Conservation (phyloP, 2,329 filamentous ascomycete genomes). For the Pyricularia sp. region DNA sequence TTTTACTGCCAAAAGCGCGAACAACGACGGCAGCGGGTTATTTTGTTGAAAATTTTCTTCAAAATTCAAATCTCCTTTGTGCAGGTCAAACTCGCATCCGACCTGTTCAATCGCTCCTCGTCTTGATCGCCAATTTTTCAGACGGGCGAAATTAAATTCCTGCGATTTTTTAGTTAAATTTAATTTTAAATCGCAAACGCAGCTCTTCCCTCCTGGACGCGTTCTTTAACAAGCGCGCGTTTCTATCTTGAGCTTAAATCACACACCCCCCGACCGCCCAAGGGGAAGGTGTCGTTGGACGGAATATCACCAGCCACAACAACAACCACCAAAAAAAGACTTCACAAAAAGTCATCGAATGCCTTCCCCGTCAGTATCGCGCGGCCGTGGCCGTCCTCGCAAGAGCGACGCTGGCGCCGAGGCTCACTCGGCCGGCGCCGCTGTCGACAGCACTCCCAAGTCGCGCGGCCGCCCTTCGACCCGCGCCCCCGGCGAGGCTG, state of each 20-base stretch:
- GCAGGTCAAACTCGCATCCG: neutral
- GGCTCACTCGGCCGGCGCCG: neutral
- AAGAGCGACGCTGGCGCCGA: slow-evolving; percentile 4
- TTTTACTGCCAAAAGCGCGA: neutral
- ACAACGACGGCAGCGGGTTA: neutral
- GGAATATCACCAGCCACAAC: neutral
- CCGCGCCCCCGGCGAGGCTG: slow-evolving; percentile 9
- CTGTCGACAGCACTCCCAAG: neutral
- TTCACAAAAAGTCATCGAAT: neutral
- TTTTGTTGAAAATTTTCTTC: slow-evolving; percentile 1
- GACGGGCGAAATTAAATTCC: neutral
- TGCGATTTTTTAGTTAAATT: neutral
- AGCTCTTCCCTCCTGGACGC: neutral
- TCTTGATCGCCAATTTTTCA: neutral
- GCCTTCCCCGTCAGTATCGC: neutral
- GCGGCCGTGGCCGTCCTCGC: slow-evolving; percentile 4
- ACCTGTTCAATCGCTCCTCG: neutral
- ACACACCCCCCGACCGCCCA: neutral
- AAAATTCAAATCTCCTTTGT: neutral
- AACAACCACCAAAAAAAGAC: neutral
- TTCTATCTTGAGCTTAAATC: neutral
- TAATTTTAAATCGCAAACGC: neutral
- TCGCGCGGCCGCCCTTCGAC: neutral
- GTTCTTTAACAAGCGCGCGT: neutral
- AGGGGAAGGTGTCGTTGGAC: neutral